Percentiles rank a stretch among this genome's conserved stretches.
Conservation (phyloP, 345 rosid species). For the Lumnitzera littorea region DNA sequence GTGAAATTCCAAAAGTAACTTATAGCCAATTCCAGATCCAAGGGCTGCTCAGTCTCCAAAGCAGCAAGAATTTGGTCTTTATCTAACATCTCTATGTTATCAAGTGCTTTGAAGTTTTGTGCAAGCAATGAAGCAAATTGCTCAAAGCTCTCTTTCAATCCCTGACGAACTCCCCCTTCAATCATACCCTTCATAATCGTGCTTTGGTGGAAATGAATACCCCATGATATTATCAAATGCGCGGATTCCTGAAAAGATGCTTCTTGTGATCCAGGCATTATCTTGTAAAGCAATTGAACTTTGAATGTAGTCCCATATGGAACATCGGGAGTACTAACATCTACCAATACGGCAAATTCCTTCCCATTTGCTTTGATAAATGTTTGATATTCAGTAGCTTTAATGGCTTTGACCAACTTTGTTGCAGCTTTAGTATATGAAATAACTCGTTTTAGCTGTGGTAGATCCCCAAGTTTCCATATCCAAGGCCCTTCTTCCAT, state of each 20-base stretch:
- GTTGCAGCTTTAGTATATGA: conserved; percentile 66
- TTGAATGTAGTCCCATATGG: conserved; percentile 70
- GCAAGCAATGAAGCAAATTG: conserved; percentile 48
- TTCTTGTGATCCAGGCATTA: conserved; percentile 42
- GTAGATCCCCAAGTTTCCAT: conserved; percentile 35
- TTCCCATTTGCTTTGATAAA: conserved; percentile 51
- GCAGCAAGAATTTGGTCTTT: conserved; percentile 55
- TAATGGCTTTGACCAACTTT: conserved; percentile 71
- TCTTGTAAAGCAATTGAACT: conserved; percentile 72
- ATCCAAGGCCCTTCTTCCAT: conserved; percentile 71
- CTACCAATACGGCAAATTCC: conserved; percentile 41
- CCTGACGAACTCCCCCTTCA: conserved; percentile 80
- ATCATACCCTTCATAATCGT: conserved; percentile 81
- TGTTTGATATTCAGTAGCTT: conserved; percentile 70
- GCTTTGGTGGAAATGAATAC: conserved; percentile 50
- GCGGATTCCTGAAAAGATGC: conserved; percentile 50
- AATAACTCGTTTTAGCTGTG: conserved; percentile 35
- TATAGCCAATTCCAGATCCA: conserved; percentile 53
- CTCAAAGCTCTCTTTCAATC: conserved; percentile 70
- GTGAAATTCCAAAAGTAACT: conserved; percentile 66
- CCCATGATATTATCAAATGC: conserved; percentile 67
- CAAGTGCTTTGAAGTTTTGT: conserved; percentile 37
- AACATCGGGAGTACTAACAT: conserved; percentile 73
- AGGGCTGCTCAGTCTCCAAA: conserved; percentile 53
- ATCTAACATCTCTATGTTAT: conserved; percentile 23